Conservation (phyloP, 257 asterid species). For the Solanum chilense region DNA sequence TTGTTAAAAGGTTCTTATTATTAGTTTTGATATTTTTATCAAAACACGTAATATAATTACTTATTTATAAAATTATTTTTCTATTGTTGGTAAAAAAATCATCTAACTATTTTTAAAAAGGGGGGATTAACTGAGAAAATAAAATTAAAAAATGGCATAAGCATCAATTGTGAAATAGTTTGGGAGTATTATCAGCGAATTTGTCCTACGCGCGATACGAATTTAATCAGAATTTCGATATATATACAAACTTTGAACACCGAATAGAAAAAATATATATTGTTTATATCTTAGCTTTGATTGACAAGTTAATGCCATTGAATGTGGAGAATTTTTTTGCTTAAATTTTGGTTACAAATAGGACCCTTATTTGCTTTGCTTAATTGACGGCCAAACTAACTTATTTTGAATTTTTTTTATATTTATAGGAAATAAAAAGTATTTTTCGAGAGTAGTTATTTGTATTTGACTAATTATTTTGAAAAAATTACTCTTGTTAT, state of each 20-base stretch:
- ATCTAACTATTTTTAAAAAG: background rate
- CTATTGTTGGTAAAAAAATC: background rate
- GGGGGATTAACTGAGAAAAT: background rate
- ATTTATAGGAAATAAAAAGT: background rate
- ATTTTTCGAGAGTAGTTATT: background rate
- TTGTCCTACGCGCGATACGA: too few species aligned
- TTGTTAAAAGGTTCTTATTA: background rate
- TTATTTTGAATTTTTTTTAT: too few species aligned
- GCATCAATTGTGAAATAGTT: background rate
- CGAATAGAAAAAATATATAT: too few species aligned
- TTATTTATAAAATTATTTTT: background rate
- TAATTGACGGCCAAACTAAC: background rate
- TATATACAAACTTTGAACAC: too few species aligned
- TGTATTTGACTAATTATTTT: background rate
- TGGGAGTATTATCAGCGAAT: background rate
- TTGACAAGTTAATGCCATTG: background rate
- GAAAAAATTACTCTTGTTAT: background rate
- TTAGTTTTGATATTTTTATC: background rate
- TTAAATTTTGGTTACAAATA: background rate
- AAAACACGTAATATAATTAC: background rate
- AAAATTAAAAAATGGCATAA: background rate
- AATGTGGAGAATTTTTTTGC: background rate
- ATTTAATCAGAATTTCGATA: accelerated
- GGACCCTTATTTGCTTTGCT: background rate
- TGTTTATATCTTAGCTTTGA: background rate